Evolutionary conservation across 768 basidiomycete genomes (phyloP).

Genomic region (Lentinula sp.): DNA sequence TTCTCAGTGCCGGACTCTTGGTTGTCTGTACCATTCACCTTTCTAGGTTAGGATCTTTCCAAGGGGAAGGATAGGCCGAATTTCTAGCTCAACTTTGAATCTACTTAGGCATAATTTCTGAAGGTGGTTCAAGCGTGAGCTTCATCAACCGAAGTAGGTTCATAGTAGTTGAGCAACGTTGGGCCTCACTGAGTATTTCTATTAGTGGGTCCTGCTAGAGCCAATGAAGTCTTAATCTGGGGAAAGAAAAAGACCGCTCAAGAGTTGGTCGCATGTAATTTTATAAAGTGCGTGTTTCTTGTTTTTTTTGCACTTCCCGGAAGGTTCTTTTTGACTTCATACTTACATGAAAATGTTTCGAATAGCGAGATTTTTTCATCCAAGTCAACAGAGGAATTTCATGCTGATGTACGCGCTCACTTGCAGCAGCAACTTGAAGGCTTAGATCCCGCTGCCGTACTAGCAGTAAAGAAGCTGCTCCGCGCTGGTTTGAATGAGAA

Average conservation of each 20-base stretch:
- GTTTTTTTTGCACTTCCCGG: no score
- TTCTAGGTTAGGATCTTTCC: conserved; percentile 39
- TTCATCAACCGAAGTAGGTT: conserved; percentile 60
- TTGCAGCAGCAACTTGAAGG: conserved; percentile 50
- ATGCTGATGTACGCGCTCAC: conserved; percentile 40
- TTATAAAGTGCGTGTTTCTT: conserved; percentile 48
- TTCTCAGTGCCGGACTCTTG: conserved; percentile 57
- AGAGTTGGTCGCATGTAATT: conserved; percentile 54
- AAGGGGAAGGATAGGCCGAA: neutral
- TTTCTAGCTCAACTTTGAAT: conserved; percentile 3
- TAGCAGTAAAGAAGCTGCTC: conserved; percentile 49
- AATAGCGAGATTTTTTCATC: conserved; percentile 54
- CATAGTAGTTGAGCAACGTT: neutral
- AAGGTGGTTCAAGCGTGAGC: conserved; percentile 64
- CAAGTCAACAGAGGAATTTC: conserved; percentile 47
- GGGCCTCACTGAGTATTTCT: neutral
- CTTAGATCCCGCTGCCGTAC: conserved; percentile 50
- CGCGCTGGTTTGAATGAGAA: conserved; percentile 52
- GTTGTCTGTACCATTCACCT: conserved; percentile 64
- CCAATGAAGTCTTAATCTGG: conserved; percentile 67
- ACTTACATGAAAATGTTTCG: neutral
- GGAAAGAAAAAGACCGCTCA: conserved; percentile 60
- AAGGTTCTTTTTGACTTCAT: neutral
- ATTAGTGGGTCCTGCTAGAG: conserved; percentile 61
- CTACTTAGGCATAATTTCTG: conserved; percentile 51